Evolutionary conservation across 768 basidiomycete genomes (phyloP), one percentile per base, ranked within the genome.

Genomic region (Tremella mesenterica): DNA sequence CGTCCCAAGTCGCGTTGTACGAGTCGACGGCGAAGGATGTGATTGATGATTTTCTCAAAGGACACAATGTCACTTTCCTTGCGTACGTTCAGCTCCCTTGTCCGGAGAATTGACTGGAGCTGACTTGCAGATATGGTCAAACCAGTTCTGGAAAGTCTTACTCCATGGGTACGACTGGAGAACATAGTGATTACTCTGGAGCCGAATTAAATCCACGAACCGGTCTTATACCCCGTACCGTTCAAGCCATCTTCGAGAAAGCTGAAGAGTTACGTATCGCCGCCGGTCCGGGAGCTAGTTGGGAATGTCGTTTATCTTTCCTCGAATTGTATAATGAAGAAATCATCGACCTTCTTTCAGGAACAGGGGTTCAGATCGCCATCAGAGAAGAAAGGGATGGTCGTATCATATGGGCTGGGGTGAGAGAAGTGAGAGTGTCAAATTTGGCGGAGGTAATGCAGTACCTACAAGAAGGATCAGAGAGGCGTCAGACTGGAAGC

Each of bases 251-350:
- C 62, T 99, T 97, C 71, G 75, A 82, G 12, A 77, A 80, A 43
- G 85, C 86, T 39, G 81, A 80, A 65, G 82, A 85, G 70, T 76
- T 85, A 82, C 75, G 85, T 83, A 67, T 84, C 84, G 70, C 83
- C 25, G 58, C 61, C 27, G 73, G 87, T 27, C 82, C 78, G 31
- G 78, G 78, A 57, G 75, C 82, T 36, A 61, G 58, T 23, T 93
- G 86, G 88, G 85, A 79, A 65, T 71, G 62, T 53, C 63, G 65
- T 36, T 54, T 86, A 47, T 90, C 88, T 21, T 99, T 93, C 77
- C 84, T 99, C 59, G 95, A 99, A 79, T 81, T 99, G 49, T 97
- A 99, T 76, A 97, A 99, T 74, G 95, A 99, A 76, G 95, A 99
- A 75, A 81, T 99, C 48, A 88, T 97, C 71, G 95, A 99, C 77